Conservation (phyloP, 2,329 filamentous ascomycete genomes). For the Ophiosphaerella herpotricha region DNA sequence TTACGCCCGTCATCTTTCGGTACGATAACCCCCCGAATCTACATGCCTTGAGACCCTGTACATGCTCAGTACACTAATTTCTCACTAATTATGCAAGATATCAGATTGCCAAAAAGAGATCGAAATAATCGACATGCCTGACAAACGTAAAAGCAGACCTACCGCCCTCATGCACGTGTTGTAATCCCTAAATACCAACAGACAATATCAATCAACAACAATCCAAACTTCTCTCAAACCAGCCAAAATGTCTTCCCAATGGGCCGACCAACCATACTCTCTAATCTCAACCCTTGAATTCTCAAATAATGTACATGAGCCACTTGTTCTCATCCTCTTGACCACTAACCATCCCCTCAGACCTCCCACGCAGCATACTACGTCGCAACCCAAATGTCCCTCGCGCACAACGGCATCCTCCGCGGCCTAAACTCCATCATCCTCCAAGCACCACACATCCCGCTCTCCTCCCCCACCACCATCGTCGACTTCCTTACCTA, state of each 20-base stretch:
- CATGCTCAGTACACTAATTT: no score
- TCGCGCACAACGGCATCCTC: slow-evolving; percentile 66
- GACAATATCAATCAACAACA: no score
- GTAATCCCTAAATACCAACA: no score
- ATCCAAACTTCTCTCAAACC: no score
- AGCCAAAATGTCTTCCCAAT: slow-evolving; percentile 19
- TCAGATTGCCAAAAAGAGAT: no score
- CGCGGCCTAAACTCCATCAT: slow-evolving; percentile 68
- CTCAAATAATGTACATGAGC: slow-evolving; percentile 27
- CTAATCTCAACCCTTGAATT: slow-evolving; percentile 29
- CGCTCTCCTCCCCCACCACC: slow-evolving; percentile 58
- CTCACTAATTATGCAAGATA: no score
- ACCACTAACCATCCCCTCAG: slow-evolving; percentile 16
- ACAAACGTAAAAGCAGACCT: no score
- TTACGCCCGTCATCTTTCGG: no score
- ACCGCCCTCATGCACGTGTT: no score
- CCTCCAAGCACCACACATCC: slow-evolving; percentile 58
- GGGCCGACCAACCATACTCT: slow-evolving; percentile 31
- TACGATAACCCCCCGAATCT: no score
- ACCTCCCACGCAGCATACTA: slow-evolving; percentile 40
- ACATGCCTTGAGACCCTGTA: no score
- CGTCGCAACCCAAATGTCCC: slow-evolving; percentile 65
- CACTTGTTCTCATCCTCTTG: neutral
- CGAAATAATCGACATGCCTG: no score
- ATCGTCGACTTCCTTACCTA: slow-evolving; percentile 35